Percentiles rank a stretch among this genome's conserved stretches.
Conservation (phyloP, 805 yeast genomes). For the Wickerhamiella sergipiensis region DNA sequence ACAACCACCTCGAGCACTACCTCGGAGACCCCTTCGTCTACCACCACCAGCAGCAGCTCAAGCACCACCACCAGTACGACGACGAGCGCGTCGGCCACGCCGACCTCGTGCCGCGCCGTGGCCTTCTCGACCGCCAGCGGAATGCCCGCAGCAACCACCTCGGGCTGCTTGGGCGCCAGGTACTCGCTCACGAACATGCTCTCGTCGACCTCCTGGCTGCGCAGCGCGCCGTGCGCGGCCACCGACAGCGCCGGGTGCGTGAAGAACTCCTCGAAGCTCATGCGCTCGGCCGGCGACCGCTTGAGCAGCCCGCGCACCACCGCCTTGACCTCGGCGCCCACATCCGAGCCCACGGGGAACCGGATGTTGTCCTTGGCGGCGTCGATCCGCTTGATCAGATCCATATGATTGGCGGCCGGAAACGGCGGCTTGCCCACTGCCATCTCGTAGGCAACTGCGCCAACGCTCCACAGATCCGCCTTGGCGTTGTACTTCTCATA, state of each 20-base stretch:
- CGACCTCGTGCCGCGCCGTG: not conserved
- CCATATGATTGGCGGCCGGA: constrained; percentile 85
- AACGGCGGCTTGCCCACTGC: constrained; percentile 94
- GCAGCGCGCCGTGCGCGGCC: constrained; percentile 42
- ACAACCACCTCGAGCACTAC: not conserved
- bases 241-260: constrained; percentile 37
- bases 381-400: constrained; percentile 74
- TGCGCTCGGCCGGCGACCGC: constrained; percentile 74
- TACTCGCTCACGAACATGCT: constrained; percentile 78
- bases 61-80: constrained; percentile 11
- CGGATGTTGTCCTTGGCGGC: constrained; percentile 61
- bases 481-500: constrained; percentile 94
- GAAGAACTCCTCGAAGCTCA: constrained; percentile 82
- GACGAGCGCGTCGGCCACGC: constrained; percentile 16
- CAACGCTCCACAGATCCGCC: constrained; percentile 97
- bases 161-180: constrained; percentile 21
- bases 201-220: constrained; percentile 44
- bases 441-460: constrained; percentile 93
- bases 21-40: not conserved
- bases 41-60: constrained; percentile 1
- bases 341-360: constrained; percentile 44
- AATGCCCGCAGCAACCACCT: not conserved
- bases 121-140: constrained; percentile 1
- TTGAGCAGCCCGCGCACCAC: constrained; percentile 66
- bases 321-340: constrained; percentile 48